Percentiles rank a stretch among this genome's conserved stretches.
phyloP scores from a whole-genome alignment of 805 yeast genomes.

The Candida dendrica region DNA sequence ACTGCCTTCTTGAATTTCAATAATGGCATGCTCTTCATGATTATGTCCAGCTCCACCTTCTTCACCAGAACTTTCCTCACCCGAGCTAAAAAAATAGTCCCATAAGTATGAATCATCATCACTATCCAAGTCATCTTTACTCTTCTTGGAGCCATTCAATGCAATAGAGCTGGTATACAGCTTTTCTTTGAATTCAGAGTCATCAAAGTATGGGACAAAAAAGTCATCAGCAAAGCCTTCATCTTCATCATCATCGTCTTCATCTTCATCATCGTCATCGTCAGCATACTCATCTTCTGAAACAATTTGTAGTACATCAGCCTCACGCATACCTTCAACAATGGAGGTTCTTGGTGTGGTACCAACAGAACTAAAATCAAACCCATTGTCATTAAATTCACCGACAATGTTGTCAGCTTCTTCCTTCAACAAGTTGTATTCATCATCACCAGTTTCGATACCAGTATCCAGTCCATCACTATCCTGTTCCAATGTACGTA shows the following conservation, averaged over 20 bases:
- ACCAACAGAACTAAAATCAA: conserved; percentile 18
- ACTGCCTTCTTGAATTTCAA: conserved; percentile 25
- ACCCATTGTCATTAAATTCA: conserved; percentile 23
- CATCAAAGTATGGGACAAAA: conserved; percentile 34
- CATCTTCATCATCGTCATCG: not conserved
- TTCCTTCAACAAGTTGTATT: conserved; percentile 28
- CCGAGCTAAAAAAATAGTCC: conserved; percentile 61
- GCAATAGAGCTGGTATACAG: conserved; percentile 20
- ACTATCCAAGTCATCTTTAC: conserved; percentile 20
- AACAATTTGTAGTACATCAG: conserved; percentile 27
- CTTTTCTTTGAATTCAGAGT: conserved; percentile 21
- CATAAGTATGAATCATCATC: conserved; percentile 47
- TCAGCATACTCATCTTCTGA: conserved; percentile 25
- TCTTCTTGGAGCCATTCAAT: conserved; percentile 33
- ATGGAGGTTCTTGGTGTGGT: conserved; percentile 26
- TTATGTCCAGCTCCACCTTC: conserved; percentile 53
- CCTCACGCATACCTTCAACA: conserved; percentile 34
- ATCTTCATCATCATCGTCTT: conserved; percentile 12
- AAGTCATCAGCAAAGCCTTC: conserved; percentile 35
- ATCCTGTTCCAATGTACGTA: conserved; percentile 27
- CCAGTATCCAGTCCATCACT: conserved; percentile 30
- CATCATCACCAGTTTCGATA: conserved; percentile 25
- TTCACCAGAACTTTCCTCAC: conserved; percentile 16
- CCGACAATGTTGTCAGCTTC: conserved; percentile 37
- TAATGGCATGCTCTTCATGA: conserved; percentile 10